Evolutionary conservation across 2,329 filamentous ascomycete genomes (phyloP).

Genomic region (Neopestalotiopsis clavispora): DNA sequence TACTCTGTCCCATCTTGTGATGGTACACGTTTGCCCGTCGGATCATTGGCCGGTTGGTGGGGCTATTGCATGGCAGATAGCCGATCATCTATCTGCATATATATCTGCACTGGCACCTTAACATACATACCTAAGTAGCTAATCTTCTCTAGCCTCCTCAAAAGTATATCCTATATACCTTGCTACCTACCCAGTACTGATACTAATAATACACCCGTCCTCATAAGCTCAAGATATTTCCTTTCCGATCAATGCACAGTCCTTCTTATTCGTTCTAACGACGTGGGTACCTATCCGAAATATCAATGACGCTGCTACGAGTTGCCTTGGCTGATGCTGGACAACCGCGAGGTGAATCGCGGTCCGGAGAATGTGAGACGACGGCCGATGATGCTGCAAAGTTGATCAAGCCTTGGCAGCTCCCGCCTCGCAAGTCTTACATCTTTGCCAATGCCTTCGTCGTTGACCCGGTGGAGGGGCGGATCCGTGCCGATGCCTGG

Average conservation of each 20-base stretch:
- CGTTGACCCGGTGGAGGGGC: conserved; percentile 43
- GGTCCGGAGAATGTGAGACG: background rate
- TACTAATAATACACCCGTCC: background rate
- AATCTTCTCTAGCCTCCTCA: background rate
- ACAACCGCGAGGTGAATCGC: background rate
- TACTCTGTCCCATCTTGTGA: too few relatives aligned
- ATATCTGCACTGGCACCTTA: background rate
- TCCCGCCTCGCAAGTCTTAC: conserved; percentile 35
- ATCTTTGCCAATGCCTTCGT: conserved; percentile 49
- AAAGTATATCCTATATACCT: background rate
- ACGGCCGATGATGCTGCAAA: conserved; percentile 17
- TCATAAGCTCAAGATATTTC: background rate
- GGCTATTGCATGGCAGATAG: conserved; percentile 4
- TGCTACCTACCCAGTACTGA: background rate
- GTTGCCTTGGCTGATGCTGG: background rate
- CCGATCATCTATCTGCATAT: background rate
- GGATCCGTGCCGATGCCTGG: conserved; percentile 30
- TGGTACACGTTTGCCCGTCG: background rate
- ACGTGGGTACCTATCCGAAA: background rate
- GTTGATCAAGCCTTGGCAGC: conserved; percentile 41
- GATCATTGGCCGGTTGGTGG: background rate
- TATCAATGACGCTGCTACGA: background rate
- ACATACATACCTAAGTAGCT: background rate
- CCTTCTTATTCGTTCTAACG: background rate
- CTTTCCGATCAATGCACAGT: too few relatives aligned